Evolutionary conservation across 768 basidiomycete species (phyloP), one percentile per base, ranked within the genome.

Genomic region (Sarcodon aspratus): DNA sequence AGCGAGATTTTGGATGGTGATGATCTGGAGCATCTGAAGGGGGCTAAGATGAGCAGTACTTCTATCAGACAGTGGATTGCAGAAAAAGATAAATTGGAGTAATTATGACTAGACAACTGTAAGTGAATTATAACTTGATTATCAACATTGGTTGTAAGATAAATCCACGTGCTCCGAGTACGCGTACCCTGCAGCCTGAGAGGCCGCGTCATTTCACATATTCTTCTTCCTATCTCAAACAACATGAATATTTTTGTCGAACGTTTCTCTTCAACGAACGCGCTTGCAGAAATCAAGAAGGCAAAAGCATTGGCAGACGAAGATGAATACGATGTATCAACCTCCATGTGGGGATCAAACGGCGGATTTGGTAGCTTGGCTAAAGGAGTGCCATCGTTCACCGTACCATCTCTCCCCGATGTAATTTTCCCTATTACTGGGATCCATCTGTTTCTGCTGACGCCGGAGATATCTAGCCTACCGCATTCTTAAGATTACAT

Each of bases 41-140:
- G 77, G 54, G 75, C 81, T 31, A 99, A 99, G 72, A 81, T 98
- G 76, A 92, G 96, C 61, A 96, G 92, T 60, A 95, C 93, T 7
- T 87, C 75, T 52, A 95, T 99, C 55, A 73, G 96, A 38, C 73
- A 84, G 54, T 95, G 93, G 92, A 84, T 99, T 52, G 79, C 69
- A 7, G 58, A 66, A 44, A 61, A 63, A 49, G 48, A 59, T 47
- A 12, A 34, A 15, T 45, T 35, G 47, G 45, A 42, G 36, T 33
- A 32, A 44, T 9, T 35, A 18, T 36, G 12, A 51, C 12, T 5
- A 9, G 40, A 42, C 21, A 27, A 27, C 53, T 54, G 54, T 18
- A 36, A 15, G n/a, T 36, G 17, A 13, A 38, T 17, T 13, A 12
- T 11, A 15, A 1, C 36, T 27, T 27, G 21, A 27, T 27, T 27